Percentiles rank a stretch among this genome's conserved stretches.
Evolutionary conservation across 1,284 basidiomycete genomes (phyloP).

Genomic region (Mixia osmundae): DNA sequence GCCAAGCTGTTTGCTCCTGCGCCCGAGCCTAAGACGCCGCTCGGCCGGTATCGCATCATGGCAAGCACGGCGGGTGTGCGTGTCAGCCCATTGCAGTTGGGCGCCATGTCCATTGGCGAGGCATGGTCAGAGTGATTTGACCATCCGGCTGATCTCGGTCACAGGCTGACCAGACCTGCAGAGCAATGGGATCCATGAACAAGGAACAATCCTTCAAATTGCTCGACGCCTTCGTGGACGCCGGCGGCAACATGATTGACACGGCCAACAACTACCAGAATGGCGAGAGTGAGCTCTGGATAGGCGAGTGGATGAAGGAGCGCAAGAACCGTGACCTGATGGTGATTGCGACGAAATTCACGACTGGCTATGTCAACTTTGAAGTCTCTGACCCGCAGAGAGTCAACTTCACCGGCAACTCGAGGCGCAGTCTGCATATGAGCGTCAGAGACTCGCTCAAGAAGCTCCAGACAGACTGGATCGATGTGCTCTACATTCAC

Average conservation of each 20-base stretch:
- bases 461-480: slow-evolving; percentile 33
- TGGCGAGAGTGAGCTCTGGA: slow-evolving; percentile 30
- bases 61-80: slow-evolving; percentile 26
- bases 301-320: slow-evolving; percentile 35
- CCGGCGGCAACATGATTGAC: slow-evolving; percentile 22
- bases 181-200: slow-evolving; percentile 24
- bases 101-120: slow-evolving; percentile 30
- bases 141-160: not conserved
- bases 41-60: slow-evolving; percentile 26
- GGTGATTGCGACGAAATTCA: slow-evolving; percentile 28
- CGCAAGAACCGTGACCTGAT: slow-evolving; percentile 32
- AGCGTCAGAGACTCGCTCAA: slow-evolving; percentile 27
- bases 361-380: no score
- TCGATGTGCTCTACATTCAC: slow-evolving; percentile 9
- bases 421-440: slow-evolving; percentile 27
- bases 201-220: slow-evolving; percentile 29
- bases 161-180: not conserved
- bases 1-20: no score
- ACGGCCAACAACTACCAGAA: slow-evolving; percentile 17
- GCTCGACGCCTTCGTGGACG: slow-evolving; percentile 26
- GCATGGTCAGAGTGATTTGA: slow-evolving; percentile 24
- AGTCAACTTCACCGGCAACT: slow-evolving; percentile 21
- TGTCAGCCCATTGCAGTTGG: slow-evolving; percentile 30
- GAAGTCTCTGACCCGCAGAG: slow-evolving; percentile 8
- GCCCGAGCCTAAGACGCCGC: slow-evolving; percentile 15